These are phyloP conservation scores for Salix caprea DNA, from an alignment of 345 rosid species.

Conservation along the genomic window DNA sequence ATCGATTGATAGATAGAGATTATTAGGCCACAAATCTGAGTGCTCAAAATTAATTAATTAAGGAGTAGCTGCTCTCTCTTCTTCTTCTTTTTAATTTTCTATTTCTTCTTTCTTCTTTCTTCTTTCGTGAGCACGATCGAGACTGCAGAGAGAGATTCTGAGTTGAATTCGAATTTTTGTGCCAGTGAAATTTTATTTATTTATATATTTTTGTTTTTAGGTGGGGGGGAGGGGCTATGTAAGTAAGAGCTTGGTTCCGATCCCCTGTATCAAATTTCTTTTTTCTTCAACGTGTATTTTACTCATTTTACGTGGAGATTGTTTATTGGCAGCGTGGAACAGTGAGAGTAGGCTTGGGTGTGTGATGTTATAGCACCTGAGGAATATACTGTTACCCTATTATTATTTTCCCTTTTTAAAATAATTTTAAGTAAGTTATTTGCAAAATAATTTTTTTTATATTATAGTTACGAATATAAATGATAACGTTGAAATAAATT, in stretches of 20 bases:
- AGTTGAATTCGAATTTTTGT: background rate
- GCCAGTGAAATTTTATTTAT: background rate
- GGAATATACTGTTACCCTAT: background rate
- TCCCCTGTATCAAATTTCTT: background rate
- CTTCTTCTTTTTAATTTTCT: too few species aligned
- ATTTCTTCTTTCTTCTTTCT: background rate
- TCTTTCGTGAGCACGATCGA: background rate
- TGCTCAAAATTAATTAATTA: too few species aligned
- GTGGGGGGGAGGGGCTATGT: background rate
- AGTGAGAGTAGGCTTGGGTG: background rate
- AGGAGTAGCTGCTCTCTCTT: background rate
- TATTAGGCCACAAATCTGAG: background rate
- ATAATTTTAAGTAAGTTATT: too few species aligned
- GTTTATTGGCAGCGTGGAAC: too few species aligned
- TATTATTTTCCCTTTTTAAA: too few species aligned
- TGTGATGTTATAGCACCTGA: background rate
- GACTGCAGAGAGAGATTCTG: background rate
- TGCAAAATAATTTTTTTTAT: too few species aligned
- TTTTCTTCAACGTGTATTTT: too few species aligned
- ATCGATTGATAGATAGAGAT: background rate
- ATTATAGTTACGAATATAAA: too few species aligned
- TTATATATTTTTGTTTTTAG: too few species aligned
- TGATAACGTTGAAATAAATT: too few species aligned
- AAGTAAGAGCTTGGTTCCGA: background rate
- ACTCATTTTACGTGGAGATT: background rate